Evolutionary conservation across 208 protist genomes (phyloP).

Genomic region (Trypanosoma caninum): DNA sequence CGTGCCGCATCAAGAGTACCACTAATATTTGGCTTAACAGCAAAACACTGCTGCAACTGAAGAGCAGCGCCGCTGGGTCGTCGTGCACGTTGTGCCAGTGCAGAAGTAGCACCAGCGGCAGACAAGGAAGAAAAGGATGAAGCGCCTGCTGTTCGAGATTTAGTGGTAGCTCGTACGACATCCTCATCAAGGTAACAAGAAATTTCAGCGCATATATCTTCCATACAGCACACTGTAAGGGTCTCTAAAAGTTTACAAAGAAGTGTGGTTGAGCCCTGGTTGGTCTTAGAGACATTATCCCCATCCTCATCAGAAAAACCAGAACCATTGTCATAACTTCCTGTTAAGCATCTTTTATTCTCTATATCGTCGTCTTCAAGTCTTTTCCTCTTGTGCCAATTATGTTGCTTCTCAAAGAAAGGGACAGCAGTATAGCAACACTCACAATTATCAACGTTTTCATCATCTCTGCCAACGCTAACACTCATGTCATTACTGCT

Average conservation of each 20-base stretch:
- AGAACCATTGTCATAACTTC: too few relatives aligned
- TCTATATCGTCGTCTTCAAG: not conserved
- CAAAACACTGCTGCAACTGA: constrained; percentile 65
- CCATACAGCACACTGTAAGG: constrained; percentile 39
- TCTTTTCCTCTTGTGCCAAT: not conserved
- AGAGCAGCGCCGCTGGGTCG: constrained; percentile 17
- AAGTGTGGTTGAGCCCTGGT: constrained; percentile 14
- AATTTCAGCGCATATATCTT: constrained; percentile 31
- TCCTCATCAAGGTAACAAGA: constrained; percentile 39
- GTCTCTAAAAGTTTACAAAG: constrained; percentile 42
- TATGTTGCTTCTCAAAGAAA: not conserved
- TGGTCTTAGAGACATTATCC: not conserved
- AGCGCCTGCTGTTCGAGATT: not conserved
- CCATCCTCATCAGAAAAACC: too few relatives aligned
- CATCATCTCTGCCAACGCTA: not conserved
- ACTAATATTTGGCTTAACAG: constrained; percentile 39
- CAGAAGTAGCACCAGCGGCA: too few relatives aligned
- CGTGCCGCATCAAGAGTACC: constrained; percentile 67
- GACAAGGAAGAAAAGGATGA: too few relatives aligned
- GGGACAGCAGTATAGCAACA: not conserved
- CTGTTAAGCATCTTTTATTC: too few relatives aligned
- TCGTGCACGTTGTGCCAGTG: not conserved
- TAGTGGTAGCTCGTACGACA: constrained; percentile 16
- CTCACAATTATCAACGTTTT: not conserved
- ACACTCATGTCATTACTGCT: not conserved